These are phyloP conservation scores for Kodamaea hsintzibuensis DNA, from an alignment of 805 yeast genomes.

Conservation along the genomic window DNA sequence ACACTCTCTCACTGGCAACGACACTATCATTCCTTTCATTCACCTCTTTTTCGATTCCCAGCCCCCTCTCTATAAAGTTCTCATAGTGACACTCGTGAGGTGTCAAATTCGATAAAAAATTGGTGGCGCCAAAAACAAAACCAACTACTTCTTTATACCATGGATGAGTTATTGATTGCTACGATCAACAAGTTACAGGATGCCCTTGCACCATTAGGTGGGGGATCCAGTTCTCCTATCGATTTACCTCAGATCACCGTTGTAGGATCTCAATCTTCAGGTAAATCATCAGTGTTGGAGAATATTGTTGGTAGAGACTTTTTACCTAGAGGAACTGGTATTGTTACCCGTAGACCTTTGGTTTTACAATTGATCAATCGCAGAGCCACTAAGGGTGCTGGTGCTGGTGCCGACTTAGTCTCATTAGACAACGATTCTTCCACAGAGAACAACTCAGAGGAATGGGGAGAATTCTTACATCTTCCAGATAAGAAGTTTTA, in stretches of 20 bases:
- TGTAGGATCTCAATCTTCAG: conserved; percentile 89
- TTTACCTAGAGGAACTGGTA: conserved; percentile 90
- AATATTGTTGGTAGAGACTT: conserved; percentile 91
- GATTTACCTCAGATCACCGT: conserved; percentile 95
- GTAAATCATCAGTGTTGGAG: conserved; percentile 86
- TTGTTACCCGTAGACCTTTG: conserved; percentile 87
- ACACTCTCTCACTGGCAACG: too few species aligned
- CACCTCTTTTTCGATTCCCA: neutral
- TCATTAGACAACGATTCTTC: conserved; percentile 42
- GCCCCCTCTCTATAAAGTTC: neutral
- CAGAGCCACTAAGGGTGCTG: conserved; percentile 36
- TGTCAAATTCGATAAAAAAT: neutral
- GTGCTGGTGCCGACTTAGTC: conserved; percentile 37
- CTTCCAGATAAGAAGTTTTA: conserved; percentile 84
- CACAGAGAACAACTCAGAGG: conserved; percentile 71
- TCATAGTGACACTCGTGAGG: neutral
- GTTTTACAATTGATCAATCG: conserved; percentile 78
- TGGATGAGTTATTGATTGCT: conserved; percentile 80
- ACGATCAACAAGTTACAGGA: conserved; percentile 79
- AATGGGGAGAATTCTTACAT: conserved; percentile 98
- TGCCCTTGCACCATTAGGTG: conserved; percentile 73
- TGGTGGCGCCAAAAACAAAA: conserved; percentile 6
- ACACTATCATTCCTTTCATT: neutral
- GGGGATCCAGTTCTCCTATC: conserved; percentile 71
- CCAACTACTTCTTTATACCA: conserved; percentile 20